Base-by-base conservation (phyloP, 1,284 basidiomycete genomes). In the Ustilago curta region DNA sequence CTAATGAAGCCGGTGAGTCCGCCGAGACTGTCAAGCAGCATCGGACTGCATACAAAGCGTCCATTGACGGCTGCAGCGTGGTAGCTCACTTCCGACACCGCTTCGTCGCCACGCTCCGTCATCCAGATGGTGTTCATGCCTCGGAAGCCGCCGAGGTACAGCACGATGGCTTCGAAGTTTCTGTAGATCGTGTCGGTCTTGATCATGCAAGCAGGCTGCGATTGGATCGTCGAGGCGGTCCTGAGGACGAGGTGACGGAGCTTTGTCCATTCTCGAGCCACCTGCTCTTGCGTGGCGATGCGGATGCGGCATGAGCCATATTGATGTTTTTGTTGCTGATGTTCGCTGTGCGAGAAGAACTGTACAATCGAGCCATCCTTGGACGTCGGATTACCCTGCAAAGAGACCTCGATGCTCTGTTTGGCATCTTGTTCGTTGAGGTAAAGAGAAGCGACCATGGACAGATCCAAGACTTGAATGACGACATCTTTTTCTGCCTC, bases 1-100 rank as follows among this genome's bases (percentile, higher is more conserved):
- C 65, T 65, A 60, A 78, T 75, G 48, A 78, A 78, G 49, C 76
- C 76, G 7, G 76, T 69, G 49, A 78, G 63, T 5, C 67, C 65
- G 16, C 76, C 76, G 14, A 78, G 61, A n/a, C 65, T 63, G 62
- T 78, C 76, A 2, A 69, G 66, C 23, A 78, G 65, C 65, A 71
- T 70, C 21, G 76, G 76, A 53, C 60, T 64, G 58, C 68, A 71
- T 14, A 76, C 8, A 44, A 70, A 78, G 12, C 58, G 59, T 9
- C 69, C 72, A n/a, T 52, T 35, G n/a, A 71, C 43, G 4, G 76
- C 76, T 29, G 54, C 35, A 8, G 52, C 40, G 16, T 61, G 23
- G 39, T 59, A 62, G 12, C 48, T 44, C 32, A 75, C 72, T 25
- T 72, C 56, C 2, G 76, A 69, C 2, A 71, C 65, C 32, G 72